Base-by-base conservation (phyloP, 129 eudicot species). In the Erigeron canadensis region DNA sequence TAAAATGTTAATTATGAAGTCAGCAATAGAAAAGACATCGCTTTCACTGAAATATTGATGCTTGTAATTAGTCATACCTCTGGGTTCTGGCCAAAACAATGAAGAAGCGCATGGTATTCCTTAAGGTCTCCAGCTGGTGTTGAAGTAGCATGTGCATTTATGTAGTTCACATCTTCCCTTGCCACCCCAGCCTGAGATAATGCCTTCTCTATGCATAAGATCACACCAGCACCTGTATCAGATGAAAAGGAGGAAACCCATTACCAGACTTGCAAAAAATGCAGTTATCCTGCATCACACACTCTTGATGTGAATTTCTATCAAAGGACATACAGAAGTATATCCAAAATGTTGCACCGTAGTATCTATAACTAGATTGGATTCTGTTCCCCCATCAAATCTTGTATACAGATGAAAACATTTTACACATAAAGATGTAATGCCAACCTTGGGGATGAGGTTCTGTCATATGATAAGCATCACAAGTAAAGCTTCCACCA, bases 401-500 rank as follows among this genome's bases (percentile, higher is more conserved):
- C 22, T 47, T 28, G 34, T 28, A 28, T 28, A 28, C 34, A 47
- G 22, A 17, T 65, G 45, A 57, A 57, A 67, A 45, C 11, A 0
- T 42, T 59, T 45, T 60, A 43, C 6, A 22, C 43, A 78, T 11
- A 67, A 77, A 37, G 18, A 39, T 10, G 50, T 67, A 28, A 61
- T n/a, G 71, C 57, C 71, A 65, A 89, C 98, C 98, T 81, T 92
- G 80, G 18, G 98, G 98, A 67, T 89, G 98, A 77, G 98, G 98
- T 75, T 92, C 98, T 71, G 96, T 92, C 98, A 92, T 86, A 73
- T 92, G 98, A 84, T 92, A 87, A 22, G 98, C 98, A 73, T 92
- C 98, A 89, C 85, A 89, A 77, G 96, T 89, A 84, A 92, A 92
- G 76, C 98, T 92, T 84, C 98, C 98, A 79, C 98, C 98, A 60